These are phyloP conservation scores for Sporobolomyces pararoseus DNA, from an alignment of 768 basidiomycete genomes.

Conservation along the genomic window DNA sequence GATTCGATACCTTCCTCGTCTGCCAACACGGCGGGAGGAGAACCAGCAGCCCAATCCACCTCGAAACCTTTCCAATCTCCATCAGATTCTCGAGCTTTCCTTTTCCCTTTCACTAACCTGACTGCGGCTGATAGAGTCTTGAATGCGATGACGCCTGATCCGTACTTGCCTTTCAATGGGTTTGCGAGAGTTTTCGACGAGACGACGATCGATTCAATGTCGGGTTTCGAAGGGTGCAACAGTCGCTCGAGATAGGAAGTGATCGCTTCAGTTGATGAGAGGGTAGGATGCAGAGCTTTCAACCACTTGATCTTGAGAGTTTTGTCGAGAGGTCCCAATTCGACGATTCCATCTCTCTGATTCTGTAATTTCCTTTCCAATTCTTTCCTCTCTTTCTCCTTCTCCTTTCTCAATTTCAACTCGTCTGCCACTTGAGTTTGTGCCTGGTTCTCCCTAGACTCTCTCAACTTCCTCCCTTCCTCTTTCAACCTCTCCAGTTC, in stretches of 20 bases:
- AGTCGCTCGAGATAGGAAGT: neutral
- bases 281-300: neutral
- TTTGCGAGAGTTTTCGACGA: slow-evolving; percentile 33
- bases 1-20: neutral
- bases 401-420: neutral
- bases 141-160: slow-evolving; percentile 36
- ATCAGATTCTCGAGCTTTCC: neutral
- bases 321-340: slow-evolving; percentile 43
- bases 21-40: slow-evolving; percentile 21
- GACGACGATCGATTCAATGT: slow-evolving; percentile 40
- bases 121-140: slow-evolving; percentile 33
- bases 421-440: neutral
- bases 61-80: slow-evolving; percentile 38
- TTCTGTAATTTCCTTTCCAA: neutral
- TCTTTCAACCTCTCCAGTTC: slow-evolving; percentile 43
- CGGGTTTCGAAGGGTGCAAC: neutral
- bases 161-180: slow-evolving; percentile 29
- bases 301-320: slow-evolving; percentile 44
- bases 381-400: neutral
- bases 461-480: slow-evolving; percentile 40
- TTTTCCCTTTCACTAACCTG: slow-evolving; percentile 24
- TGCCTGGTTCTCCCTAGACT: slow-evolving; percentile 20
- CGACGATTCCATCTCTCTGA: slow-evolving; percentile 13
- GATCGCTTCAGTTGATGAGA: neutral
- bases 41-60: slow-evolving; percentile 38